Evolutionary conservation across 768 basidiomycete genomes (phyloP), one percentile per base, ranked within the genome.

Genomic region (Sarcomyxa edulis): DNA sequence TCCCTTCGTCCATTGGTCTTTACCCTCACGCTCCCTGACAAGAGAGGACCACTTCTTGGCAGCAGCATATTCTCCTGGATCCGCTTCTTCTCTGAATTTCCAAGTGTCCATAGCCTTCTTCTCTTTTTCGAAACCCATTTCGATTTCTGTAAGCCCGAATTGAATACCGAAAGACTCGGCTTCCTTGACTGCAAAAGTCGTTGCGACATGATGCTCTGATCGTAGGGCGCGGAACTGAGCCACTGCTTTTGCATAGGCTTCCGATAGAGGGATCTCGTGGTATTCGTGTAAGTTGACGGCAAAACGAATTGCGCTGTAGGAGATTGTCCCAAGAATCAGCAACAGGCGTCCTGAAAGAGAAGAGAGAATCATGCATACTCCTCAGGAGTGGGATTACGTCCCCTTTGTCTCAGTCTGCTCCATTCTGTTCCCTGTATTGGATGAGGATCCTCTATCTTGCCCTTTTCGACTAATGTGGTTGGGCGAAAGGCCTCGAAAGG

Each of bases 401-500:
- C 85, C 40, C 87, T 69, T 61, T 98, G 93, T 45, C 77, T 63
- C 45, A 99, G 60, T 47, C 84, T 67, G 39, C 71, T 81, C 96
- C 96, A 99, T 15, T 65, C 62, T 33, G 52, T 48, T 0, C 84
- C 91, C 23, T 54, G 59, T 2, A 85, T 52, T 11, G 71, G 69
- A 50, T 84, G 76, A 29, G 73, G 66, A 14, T 69, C 62, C 52
- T 74, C 69, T 35, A 88, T 67, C 12, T 56, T 58, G 14, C 66
- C 77, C 11, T 69, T 71, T 62, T 99, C 96, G 0, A 88, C 76
- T 36, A 99, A 57, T 8, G 75, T 80, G 7, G 70, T 68, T 2
- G 91, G 80, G 29, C 94, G 72, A 61, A 94, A 87, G 2, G 91
- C 84, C 64, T 99, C 94, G 54, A 96, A 96, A 6, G 96, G 93